These are phyloP conservation scores for Kwoniella heveanensis DNA, from an alignment of 768 basidiomycete species.

Conservation along the genomic window DNA sequence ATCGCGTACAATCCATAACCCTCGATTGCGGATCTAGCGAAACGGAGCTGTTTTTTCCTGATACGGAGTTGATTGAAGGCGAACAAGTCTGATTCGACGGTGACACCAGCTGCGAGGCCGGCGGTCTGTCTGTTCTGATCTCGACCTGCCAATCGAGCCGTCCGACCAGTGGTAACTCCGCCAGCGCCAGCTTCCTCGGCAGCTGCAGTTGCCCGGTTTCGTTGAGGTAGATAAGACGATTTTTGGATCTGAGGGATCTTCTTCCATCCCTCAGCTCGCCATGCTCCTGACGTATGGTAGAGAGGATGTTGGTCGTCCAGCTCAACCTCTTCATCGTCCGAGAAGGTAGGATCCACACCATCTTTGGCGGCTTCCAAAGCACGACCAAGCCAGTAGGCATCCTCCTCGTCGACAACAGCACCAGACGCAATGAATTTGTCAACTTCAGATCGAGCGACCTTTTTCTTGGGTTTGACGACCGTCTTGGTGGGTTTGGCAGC, in stretches of 20 bases:
- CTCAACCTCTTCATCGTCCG: slow-evolving; percentile 28
- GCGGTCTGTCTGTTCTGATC: slow-evolving; percentile 79
- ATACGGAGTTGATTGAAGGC: slow-evolving; percentile 99
- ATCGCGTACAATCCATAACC: slow-evolving; percentile 98
- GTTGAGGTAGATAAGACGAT: slow-evolving; percentile 85
- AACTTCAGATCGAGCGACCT: slow-evolving; percentile 27
- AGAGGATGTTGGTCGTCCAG: slow-evolving; percentile 38
- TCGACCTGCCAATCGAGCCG: slow-evolving; percentile 89
- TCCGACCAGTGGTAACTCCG: slow-evolving; percentile 60
- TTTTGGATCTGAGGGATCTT: slow-evolving; percentile 91
- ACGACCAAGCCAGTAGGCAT: slow-evolving; percentile 67
- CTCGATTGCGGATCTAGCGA: slow-evolving; percentile 92
- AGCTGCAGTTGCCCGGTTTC: slow-evolving; percentile 54
- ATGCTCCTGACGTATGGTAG: slow-evolving; percentile 79
- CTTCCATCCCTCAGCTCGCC: slow-evolving; percentile 92
- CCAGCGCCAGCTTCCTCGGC: slow-evolving; percentile 55
- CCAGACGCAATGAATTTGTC: slow-evolving; percentile 60
- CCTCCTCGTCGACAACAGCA: slow-evolving; percentile 83
- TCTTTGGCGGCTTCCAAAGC: slow-evolving; percentile 49
- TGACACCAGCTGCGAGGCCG: slow-evolving; percentile 54
- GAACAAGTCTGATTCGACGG: slow-evolving; percentile 72
- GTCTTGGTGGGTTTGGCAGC: slow-evolving; percentile 4
- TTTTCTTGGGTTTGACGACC: slow-evolving; percentile 27
- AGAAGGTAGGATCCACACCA: slow-evolving; percentile 28
- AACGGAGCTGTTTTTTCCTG: slow-evolving; percentile 94